These are phyloP conservation scores for Phyllosticta citrichinensis DNA, from an alignment of 2,329 filamentous ascomycete genomes.

Conservation along the genomic window DNA sequence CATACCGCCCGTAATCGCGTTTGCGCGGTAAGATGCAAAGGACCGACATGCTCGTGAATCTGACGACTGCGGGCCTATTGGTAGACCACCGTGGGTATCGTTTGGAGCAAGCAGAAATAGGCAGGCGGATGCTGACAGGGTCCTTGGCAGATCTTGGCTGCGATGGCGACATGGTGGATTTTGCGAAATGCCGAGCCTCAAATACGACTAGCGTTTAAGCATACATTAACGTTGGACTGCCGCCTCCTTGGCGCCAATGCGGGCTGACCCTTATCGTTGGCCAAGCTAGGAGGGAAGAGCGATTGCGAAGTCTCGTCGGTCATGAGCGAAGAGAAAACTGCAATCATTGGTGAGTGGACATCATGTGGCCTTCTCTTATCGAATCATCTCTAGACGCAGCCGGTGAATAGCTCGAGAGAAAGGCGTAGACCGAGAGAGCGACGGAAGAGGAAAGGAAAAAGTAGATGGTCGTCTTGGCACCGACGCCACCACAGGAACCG, in stretches of 20 bases:
- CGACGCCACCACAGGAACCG: not conserved
- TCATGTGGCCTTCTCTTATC: not conserved
- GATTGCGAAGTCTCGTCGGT: not conserved
- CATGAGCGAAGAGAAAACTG: not conserved
- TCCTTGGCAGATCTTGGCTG: conserved; percentile 8
- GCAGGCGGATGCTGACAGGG: conserved; percentile 3
- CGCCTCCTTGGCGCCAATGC: not conserved
- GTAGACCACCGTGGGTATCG: not conserved
- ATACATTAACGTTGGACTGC: not conserved
- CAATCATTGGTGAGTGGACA: not conserved
- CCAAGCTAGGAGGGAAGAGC: not conserved
- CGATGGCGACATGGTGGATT: not conserved
- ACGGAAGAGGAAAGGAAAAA: not conserved
- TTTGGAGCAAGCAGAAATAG: conserved; percentile 3
- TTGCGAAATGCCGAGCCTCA: not conserved
- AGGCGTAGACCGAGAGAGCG: not conserved
- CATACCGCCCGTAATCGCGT: not conserved
- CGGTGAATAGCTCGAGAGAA: not conserved
- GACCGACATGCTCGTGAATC: not conserved
- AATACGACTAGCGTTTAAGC: conserved; percentile 3
- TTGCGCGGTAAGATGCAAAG: not conserved
- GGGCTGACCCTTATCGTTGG: not conserved
- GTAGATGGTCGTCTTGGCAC: not conserved
- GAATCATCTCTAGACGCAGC: not conserved
- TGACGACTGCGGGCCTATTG: not conserved